phyloP scores from a whole-genome alignment of 768 basidiomycete genomes.

The Russula sp. region DNA sequence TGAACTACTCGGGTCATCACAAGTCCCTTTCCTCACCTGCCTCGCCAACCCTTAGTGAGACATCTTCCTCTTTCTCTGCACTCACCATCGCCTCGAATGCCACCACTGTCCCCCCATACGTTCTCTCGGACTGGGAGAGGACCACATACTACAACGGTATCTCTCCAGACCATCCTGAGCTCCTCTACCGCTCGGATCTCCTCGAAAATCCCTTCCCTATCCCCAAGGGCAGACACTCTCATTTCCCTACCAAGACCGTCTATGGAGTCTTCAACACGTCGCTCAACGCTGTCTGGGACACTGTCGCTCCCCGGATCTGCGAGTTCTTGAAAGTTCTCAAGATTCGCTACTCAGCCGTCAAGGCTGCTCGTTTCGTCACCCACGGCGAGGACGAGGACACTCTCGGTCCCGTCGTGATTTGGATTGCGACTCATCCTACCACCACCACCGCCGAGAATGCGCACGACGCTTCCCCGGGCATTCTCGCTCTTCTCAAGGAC shows the following conservation, averaged over 20 bases:
- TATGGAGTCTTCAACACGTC: slow-evolving; percentile 16
- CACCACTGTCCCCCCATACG: neutral
- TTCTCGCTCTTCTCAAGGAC: slow-evolving; percentile 13
- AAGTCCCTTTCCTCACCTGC: no score
- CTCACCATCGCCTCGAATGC: no score
- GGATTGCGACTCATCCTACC: slow-evolving; percentile 23
- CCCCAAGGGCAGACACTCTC: neutral
- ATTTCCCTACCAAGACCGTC: slow-evolving; percentile 12
- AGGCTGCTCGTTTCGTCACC: neutral
- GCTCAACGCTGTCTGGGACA: slow-evolving; percentile 16
- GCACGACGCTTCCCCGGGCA: slow-evolving; percentile 23
- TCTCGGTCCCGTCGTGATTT: slow-evolving; percentile 26
- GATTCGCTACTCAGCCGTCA: neutral
- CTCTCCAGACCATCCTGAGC: neutral
- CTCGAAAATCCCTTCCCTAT: slow-evolving; percentile 6
- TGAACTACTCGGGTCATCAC: neutral
- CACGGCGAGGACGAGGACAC: slow-evolving; percentile 16
- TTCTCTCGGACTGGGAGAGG: neutral
- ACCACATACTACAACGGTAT: slow-evolving; percentile 4
- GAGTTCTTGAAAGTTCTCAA: neutral
- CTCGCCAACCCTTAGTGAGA: no score
- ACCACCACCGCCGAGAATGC: slow-evolving; percentile 24
- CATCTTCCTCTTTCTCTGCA: no score
- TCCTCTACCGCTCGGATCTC: slow-evolving; percentile 12
- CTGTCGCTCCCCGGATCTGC: slow-evolving; percentile 15